These are phyloP conservation scores for Rubia balearica DNA, from an alignment of 305 asterid species.

Conservation along the genomic window DNA sequence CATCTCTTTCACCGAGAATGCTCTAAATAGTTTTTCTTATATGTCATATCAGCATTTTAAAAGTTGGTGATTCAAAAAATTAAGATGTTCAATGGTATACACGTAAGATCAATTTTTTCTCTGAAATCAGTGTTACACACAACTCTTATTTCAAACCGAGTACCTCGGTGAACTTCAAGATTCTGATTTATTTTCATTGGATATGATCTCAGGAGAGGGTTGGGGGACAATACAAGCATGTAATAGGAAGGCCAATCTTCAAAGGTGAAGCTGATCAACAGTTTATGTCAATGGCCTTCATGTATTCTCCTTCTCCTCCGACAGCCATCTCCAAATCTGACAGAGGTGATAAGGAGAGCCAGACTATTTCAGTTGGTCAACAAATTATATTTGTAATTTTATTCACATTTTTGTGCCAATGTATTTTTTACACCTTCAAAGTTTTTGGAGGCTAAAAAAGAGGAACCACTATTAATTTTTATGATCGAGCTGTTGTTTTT, in stretches of 20 bases:
- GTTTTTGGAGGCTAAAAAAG: constrained; percentile 9
- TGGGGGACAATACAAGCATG: constrained; percentile 54
- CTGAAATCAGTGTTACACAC: too few relatives aligned
- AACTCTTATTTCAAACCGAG: too few relatives aligned
- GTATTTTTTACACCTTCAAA: constrained; percentile 31
- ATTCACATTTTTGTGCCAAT: constrained; percentile 33
- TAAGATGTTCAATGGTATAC: too few relatives aligned
- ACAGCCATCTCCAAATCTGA: constrained; percentile 10
- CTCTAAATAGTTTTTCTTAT: too few relatives aligned
- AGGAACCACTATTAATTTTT: too few relatives aligned
- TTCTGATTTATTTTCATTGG: neutral
- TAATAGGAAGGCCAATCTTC: constrained; percentile 67
- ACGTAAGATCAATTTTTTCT: too few relatives aligned
- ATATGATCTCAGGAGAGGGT: constrained; percentile 41
- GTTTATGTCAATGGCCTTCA: constrained; percentile 54
- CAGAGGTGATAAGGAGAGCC: constrained; percentile 20
- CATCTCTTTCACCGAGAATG: too few relatives aligned
- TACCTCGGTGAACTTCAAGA: neutral
- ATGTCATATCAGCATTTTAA: too few relatives aligned
- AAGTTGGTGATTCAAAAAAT: too few relatives aligned
- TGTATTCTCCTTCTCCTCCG: constrained; percentile 37
- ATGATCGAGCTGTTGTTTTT: too few relatives aligned
- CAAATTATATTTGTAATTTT: constrained; percentile 40
- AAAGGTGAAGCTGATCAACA: constrained; percentile 29
- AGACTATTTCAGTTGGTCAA: constrained; percentile 43